phyloP scores from a whole-genome alignment of 768 basidiomycete genomes.

The Boletus coccyginus region DNA sequence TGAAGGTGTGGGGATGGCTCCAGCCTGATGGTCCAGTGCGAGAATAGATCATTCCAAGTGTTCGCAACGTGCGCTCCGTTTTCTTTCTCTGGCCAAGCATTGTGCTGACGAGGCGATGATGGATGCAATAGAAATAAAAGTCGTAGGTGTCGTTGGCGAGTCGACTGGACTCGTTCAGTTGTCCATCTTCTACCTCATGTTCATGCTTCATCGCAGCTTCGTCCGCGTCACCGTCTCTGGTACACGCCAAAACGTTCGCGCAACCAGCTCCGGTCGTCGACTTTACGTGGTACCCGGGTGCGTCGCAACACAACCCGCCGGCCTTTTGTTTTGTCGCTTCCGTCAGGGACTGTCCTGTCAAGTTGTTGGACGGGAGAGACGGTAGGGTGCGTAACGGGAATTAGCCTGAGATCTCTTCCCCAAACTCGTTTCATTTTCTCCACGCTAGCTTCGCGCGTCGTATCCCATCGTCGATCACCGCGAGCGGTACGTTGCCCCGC shows the following conservation, averaged over 20 bases:
- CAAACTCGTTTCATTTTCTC: neutral
- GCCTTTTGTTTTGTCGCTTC: constrained; percentile 83
- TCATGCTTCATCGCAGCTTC: neutral
- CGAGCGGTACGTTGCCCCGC: constrained; percentile 88
- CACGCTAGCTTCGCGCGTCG: constrained; percentile 77
- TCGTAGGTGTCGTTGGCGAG: neutral
- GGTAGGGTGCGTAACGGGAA: constrained; percentile 56
- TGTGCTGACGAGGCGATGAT: neutral
- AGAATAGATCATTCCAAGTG: constrained; percentile 63
- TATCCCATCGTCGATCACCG: constrained; percentile 91
- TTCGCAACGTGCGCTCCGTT: constrained; percentile 41
- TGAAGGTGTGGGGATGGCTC: constrained; percentile 77
- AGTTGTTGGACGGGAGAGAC: constrained; percentile 75
- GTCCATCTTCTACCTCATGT: neutral
- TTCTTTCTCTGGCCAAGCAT: neutral
- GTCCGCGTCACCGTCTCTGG: neutral
- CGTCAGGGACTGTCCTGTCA: constrained; percentile 81
- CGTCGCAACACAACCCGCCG: constrained; percentile 52
- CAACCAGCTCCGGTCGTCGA: constrained; percentile 78
- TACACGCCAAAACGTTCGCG: constrained; percentile 29
- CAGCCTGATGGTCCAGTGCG: constrained; percentile 62
- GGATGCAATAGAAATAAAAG: neutral
- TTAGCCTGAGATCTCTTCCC: neutral
- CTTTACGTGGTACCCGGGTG: constrained; percentile 82
- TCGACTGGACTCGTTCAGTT: neutral